Evolutionary conservation across 108 stramenopile genomes (phyloP), one percentile per base, ranked within the genome.

Genomic region (Pseudonitzschia multistriata): DNA sequence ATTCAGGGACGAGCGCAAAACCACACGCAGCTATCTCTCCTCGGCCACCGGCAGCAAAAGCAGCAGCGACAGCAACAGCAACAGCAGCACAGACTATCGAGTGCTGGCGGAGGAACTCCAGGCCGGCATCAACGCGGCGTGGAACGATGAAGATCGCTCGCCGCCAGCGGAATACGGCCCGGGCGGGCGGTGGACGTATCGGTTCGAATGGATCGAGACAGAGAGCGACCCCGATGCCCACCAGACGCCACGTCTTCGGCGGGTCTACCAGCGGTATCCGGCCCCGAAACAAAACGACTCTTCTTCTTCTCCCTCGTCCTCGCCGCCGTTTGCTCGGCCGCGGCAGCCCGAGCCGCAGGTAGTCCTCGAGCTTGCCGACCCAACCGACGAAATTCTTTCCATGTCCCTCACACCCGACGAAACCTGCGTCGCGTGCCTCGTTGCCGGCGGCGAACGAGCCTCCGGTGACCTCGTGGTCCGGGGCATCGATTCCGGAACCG

Each of bases 331-430:
- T 5, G 37, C 37, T 7, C 37, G 6, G 37, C 6, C 37, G 8
- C 42, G 1, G 53, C 35, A 1, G 11, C 22, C 49, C 6, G 28
- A 29, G 29, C 49, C 55, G 49, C 49, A 59, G 31, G 6, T 63
- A 5, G 68, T 77, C 11, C 7, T 71, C 14, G 65, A 71, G 30
- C 48, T 77, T 2, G 24, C 11, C 4, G 56, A 71, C 22, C 47
- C 70, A 0, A 17, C 21, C 30, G 34, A 3, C 0, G 62, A 67
- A 67, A 35, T 71, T 24, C 40, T 56, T 39, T 66, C 76, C 36
- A 66, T 77, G 70, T 77, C 76, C 10, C 70, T 77, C 10, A 62
- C 66, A 8, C 68, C 69, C 34, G 76, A 77, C 48, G 76, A 77
- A 71, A 40, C 57, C 0, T 71, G 50, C 22, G 62, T 77, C 47